Conservation (phyloP, 345 rosid species). For the Citrus sp. region DNA sequence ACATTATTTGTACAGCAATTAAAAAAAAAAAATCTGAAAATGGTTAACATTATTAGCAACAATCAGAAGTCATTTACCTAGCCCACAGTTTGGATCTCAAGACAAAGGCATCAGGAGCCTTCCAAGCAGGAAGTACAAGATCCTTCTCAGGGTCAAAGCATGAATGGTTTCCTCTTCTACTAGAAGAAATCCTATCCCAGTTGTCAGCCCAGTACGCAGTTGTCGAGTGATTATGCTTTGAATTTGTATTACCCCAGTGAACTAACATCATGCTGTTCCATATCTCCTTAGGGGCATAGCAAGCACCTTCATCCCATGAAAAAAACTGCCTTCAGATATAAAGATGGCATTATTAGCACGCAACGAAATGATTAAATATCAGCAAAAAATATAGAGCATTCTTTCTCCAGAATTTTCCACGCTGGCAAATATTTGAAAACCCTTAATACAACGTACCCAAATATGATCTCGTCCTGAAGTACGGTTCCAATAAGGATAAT, state of each 20-base stretch:
- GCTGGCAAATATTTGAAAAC: constrained; percentile 8
- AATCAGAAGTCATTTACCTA: constrained; percentile 34
- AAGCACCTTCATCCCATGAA: constrained; percentile 99
- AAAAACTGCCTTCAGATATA: constrained; percentile 71
- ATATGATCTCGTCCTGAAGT: constrained; percentile 91
- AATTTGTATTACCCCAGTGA: constrained; percentile 98
- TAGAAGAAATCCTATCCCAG: constrained; percentile 72
- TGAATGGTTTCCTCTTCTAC: constrained; percentile 84
- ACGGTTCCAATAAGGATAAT: constrained; percentile 83
- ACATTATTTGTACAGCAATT: neutral
- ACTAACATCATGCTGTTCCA: constrained; percentile 98
- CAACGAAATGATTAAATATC: neutral
- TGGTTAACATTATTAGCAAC: neutral
- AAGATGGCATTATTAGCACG: constrained; percentile 30
- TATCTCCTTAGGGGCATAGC: constrained; percentile 99
- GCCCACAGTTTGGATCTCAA: constrained; percentile 64
- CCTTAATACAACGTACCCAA: constrained; percentile 58
- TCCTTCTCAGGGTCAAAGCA: constrained; percentile 95
- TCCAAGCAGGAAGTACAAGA: constrained; percentile 99
- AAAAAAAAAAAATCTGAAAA: neutral
- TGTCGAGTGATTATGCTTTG: constrained; percentile 89
- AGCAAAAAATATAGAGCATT: neutral
- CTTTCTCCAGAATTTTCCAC: neutral
- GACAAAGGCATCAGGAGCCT: constrained; percentile 61
- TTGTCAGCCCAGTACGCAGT: constrained; percentile 92